Conservation (phyloP, 768 basidiomycete species). For the Kwoniella sp. region DNA sequence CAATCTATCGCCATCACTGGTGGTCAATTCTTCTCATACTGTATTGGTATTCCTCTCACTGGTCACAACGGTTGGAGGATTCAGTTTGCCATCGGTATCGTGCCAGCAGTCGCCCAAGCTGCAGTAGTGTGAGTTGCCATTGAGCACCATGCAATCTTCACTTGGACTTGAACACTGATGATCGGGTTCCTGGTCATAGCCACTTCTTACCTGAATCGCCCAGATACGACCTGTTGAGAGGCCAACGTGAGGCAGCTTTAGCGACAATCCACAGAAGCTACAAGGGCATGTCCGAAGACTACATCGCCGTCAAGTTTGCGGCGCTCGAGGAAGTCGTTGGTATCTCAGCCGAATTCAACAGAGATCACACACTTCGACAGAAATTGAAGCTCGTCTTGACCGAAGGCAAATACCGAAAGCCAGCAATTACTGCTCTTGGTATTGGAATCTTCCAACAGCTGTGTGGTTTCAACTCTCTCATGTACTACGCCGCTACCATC, state of each 20-base stretch:
- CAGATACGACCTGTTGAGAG: conserved; percentile 31
- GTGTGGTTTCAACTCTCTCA: conserved; percentile 45
- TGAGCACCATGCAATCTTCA: neutral
- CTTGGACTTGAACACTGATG: neutral
- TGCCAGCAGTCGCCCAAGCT: conserved; percentile 33
- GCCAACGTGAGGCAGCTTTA: conserved; percentile 28
- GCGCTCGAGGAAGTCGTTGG: conserved; percentile 36
- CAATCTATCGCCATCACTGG: conserved; percentile 46
- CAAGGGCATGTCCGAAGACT: conserved; percentile 17
- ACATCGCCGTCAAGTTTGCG: conserved; percentile 35
- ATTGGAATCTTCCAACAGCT: conserved; percentile 44
- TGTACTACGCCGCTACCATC: conserved; percentile 44
- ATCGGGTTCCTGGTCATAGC: neutral
- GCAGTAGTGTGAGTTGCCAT: conserved; percentile 25
- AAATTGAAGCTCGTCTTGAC: conserved; percentile 26
- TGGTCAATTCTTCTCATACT: conserved; percentile 43
- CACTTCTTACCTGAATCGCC: conserved; percentile 42
- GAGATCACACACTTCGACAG: conserved; percentile 2
- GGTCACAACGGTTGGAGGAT: conserved; percentile 40
- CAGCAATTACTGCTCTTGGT: conserved; percentile 34
- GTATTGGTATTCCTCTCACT: conserved; percentile 38
- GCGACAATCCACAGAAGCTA: conserved; percentile 24
- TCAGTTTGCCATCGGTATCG: conserved; percentile 43
- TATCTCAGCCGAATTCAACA: conserved; percentile 24
- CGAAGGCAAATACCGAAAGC: conserved; percentile 30